Conservation (phyloP, 2,329 filamentous ascomycete species). For the Pyrenochaeta sp. region DNA sequence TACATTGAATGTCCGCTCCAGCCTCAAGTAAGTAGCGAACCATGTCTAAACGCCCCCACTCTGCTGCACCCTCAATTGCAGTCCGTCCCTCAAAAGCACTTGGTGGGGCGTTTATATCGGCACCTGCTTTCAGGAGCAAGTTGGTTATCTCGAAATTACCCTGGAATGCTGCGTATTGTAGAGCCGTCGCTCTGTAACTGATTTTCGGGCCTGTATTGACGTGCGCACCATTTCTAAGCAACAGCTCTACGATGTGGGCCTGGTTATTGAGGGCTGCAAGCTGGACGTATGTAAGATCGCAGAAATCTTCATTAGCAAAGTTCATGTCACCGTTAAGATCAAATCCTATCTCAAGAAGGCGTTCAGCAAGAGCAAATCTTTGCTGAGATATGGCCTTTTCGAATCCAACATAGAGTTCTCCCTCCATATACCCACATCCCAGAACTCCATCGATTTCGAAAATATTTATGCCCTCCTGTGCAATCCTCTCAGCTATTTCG, state of each 20-base stretch:
- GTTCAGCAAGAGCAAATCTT: background rate
- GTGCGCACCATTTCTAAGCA: constrained; percentile 6
- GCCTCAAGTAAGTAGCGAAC: constrained; percentile 10
- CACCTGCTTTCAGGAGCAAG: constrained; percentile 7
- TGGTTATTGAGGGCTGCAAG: background rate
- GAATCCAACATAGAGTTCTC: background rate
- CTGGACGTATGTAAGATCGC: background rate
- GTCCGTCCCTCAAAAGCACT: constrained; percentile 23
- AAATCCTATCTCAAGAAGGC: background rate
- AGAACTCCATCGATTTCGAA: background rate
- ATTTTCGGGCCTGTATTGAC: constrained; percentile 2
- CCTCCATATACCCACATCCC: background rate
- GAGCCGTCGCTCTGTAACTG: constrained; percentile 26
- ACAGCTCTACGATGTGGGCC: background rate
- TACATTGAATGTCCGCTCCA: background rate
- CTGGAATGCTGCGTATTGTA: constrained; percentile 35
- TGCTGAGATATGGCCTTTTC: background rate
- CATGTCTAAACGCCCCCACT: constrained; percentile 38
- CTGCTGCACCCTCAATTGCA: constrained; percentile 37
- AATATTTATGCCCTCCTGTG: background rate
- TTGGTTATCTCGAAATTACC: constrained; percentile 32
- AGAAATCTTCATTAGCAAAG: no score
- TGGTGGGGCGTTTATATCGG: constrained; percentile 8
- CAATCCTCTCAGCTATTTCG: background rate
- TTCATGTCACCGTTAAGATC: background rate